phyloP scores from a whole-genome alignment of 805 yeast species.

The Starmera quercuum region DNA sequence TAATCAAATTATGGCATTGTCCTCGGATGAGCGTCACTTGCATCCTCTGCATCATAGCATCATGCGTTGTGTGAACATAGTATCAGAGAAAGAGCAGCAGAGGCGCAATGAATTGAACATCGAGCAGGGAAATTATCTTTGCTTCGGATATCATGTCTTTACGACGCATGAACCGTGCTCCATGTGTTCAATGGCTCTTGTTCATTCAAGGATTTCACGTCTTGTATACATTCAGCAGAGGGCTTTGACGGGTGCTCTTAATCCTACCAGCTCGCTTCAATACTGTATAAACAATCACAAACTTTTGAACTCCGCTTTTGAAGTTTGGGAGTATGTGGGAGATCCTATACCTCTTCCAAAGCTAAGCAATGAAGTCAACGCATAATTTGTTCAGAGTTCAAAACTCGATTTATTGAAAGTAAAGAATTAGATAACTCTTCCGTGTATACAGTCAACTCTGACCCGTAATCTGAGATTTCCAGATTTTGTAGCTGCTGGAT shows the following conservation, averaged over 20 bases:
- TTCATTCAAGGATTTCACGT: conserved; percentile 78
- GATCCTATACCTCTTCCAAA: conserved; percentile 18
- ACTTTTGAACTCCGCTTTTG: conserved; percentile 81
- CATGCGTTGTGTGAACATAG: conserved; percentile 58
- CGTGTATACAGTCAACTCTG: neutral
- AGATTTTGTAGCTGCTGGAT: conserved; percentile 22
- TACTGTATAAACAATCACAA: conserved; percentile 71
- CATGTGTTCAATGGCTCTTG: conserved; percentile 94
- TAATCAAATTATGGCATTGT: conserved; percentile 30
- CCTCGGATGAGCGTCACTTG: conserved; percentile 30
- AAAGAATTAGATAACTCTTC: conserved; percentile 10
- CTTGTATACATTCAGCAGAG: conserved; percentile 52
- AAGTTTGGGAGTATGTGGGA: conserved; percentile 68
- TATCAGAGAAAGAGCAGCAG: conserved; percentile 48
- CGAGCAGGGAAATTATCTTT: conserved; percentile 42
- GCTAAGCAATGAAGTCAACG: conserved; percentile 19
- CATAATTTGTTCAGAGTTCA: conserved; percentile 9
- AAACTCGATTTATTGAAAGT: conserved; percentile 9
- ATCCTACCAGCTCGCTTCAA: conserved; percentile 49
- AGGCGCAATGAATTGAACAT: conserved; percentile 23
- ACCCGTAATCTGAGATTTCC: conserved; percentile 10
- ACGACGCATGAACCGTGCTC: conserved; percentile 95
- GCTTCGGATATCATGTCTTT: conserved; percentile 70
- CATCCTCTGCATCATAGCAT: conserved; percentile 68
- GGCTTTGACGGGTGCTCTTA: conserved; percentile 45